Percentiles rank a stretch among this genome's conserved stretches.
These are phyloP conservation scores for Cornus florida DNA, from an alignment of 148 eudicot species.

Conservation along the genomic window DNA sequence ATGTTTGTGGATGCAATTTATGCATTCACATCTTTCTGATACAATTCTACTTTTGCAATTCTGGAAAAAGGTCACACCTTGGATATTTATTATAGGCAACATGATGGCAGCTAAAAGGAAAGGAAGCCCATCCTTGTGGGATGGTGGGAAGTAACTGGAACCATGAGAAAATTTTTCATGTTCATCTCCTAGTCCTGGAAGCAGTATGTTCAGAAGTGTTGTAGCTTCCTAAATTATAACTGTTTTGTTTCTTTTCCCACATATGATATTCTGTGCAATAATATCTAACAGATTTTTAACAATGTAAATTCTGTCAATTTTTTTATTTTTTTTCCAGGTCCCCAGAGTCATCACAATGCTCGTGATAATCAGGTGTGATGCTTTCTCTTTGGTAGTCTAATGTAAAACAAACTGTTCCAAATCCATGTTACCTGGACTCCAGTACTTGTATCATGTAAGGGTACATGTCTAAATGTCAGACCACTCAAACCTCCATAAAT, in stretches of 20 bases:
- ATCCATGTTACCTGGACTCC: no score
- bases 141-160: not conserved
- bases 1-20: no score
- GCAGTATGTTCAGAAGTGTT: not conserved
- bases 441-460: no score
- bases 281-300: not conserved
- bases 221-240: not conserved
- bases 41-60: no score
- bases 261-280: not conserved
- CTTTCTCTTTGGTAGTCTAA: slow-evolving; percentile 10
- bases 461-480: no score
- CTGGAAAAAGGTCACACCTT: not conserved
- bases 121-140: not conserved
- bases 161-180: not conserved
- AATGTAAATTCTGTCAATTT: not conserved
- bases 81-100: not conserved
- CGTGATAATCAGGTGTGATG: slow-evolving; percentile 68
- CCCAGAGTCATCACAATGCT: slow-evolving; percentile 59
- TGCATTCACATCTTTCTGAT: not conserved
- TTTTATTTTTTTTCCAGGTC: slow-evolving; percentile 49
- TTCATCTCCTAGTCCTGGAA: not conserved
- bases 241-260: not conserved
- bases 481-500: no score
- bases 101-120: not conserved
- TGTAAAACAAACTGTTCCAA: slow-evolving; percentile 4